These are phyloP conservation scores for Pseudogymnoascus sp. DNA, from an alignment of 2,329 filamentous ascomycete species.

Conservation along the genomic window DNA sequence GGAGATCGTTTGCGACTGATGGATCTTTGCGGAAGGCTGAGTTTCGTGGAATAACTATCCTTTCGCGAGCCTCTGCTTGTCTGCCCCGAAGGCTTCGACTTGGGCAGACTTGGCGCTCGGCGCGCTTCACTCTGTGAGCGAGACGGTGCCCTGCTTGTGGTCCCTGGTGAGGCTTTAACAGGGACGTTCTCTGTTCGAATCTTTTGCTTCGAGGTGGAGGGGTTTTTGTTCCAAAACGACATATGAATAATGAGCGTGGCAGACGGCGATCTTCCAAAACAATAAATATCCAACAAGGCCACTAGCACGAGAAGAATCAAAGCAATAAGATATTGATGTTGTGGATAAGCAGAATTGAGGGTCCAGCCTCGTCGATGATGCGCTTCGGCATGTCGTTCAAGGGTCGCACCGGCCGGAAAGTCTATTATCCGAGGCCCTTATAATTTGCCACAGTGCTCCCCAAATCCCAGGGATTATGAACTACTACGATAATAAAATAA, in stretches of 20 bases:
- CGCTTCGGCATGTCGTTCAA: not conserved
- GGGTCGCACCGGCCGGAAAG: not conserved
- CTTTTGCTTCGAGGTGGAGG: conserved; percentile 9
- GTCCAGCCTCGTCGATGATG: not conserved
- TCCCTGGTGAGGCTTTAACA: not conserved
- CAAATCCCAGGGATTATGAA: not conserved
- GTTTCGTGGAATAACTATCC: conserved; percentile 6
- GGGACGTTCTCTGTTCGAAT: conserved; percentile 10
- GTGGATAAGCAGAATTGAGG: conserved; percentile 2
- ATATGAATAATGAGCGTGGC: conserved; percentile 9
- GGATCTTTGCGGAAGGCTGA: not conserved
- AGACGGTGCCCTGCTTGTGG: conserved; percentile 4
- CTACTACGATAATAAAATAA: too few species aligned
- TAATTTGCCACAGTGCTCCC: not conserved
- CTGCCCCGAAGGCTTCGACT: not conserved
- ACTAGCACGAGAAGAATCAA: not conserved
- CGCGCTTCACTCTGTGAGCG: conserved; percentile 7
- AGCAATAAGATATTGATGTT: conserved; percentile 3
- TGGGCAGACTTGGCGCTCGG: not conserved
- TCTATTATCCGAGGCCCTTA: not conserved
- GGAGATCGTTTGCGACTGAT: conserved; percentile 16
- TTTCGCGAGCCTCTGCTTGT: not conserved
- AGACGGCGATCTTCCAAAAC: not conserved
- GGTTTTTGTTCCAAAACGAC: conserved; percentile 13
- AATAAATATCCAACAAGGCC: not conserved